Evolutionary conservation across 805 yeast genomes (phyloP).

Genomic region (Lipomyces orientalis): DNA sequence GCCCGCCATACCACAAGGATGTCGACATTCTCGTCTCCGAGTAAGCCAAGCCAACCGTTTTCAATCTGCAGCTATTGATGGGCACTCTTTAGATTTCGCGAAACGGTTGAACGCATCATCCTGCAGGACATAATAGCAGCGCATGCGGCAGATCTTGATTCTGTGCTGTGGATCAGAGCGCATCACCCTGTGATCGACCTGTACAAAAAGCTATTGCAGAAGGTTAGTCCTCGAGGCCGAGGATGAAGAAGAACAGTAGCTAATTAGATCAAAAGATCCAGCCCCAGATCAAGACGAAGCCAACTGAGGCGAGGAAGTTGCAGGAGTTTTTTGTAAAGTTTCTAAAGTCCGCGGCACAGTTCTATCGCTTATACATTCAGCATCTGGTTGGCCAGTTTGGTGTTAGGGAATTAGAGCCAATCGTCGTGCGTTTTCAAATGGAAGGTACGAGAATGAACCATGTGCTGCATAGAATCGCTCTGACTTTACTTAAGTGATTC

Average conservation of each 20-base stretch:
- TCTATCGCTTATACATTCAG: conserved; percentile 29
- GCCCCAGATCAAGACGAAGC: conserved; percentile 16
- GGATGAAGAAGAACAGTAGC: not conserved
- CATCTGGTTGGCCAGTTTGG: conserved; percentile 19
- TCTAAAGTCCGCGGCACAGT: conserved; percentile 24
- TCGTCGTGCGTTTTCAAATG: conserved; percentile 24
- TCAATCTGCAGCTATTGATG: not conserved
- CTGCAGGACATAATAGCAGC: conserved; percentile 24
- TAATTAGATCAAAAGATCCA: conserved; percentile 14
- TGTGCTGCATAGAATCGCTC: not conserved
- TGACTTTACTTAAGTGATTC: not conserved
- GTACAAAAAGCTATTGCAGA: conserved; percentile 21
- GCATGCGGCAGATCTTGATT: conserved; percentile 21
- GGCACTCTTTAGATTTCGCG: conserved; percentile 20
- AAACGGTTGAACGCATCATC: conserved; percentile 8
- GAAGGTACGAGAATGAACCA: conserved; percentile 11
- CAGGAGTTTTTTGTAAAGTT: conserved; percentile 31
- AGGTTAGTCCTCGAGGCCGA: conserved; percentile 13
- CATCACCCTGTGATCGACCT: conserved; percentile 29
- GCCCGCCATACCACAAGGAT: conserved; percentile 30
- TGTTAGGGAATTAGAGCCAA: conserved; percentile 23
- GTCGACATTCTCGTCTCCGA: conserved; percentile 20
- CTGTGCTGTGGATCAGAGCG: conserved; percentile 23
- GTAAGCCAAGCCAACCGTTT: conserved; percentile 14
- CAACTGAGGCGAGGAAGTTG: conserved; percentile 31